phyloP scores from a whole-genome alignment of 805 yeast genomes.

The Candida mattraensis region DNA sequence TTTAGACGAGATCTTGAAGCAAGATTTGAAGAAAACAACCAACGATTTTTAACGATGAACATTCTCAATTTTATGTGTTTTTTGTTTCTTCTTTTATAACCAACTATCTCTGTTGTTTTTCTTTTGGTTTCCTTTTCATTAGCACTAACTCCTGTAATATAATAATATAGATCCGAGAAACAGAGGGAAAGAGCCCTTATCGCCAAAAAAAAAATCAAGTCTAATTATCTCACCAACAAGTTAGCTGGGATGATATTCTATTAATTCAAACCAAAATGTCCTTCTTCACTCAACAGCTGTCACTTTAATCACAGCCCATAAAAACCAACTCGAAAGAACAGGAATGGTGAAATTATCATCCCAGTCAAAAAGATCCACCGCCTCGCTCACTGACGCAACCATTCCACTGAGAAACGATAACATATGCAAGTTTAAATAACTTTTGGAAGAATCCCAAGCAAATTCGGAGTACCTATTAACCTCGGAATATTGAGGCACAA shows the following conservation, averaged over 20 bases:
- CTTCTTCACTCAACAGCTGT: constrained; percentile 5
- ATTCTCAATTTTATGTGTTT: no score
- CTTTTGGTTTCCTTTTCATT: no score
- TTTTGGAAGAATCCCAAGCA: constrained; percentile 63
- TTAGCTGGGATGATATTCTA: no score
- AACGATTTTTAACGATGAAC: constrained; percentile 34
- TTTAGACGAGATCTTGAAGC: constrained; percentile 61
- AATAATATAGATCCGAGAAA: constrained; percentile 7
- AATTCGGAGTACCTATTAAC: constrained; percentile 53
- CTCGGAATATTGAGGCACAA: constrained; percentile 61
- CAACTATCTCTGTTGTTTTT: constrained; percentile 3
- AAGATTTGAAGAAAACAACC: constrained; percentile 31
- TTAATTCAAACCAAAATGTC: no score
- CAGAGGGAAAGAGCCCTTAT: constrained; percentile 11
- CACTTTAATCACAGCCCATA: constrained; percentile 34
- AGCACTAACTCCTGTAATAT: constrained; percentile 9
- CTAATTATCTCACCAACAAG: no score
- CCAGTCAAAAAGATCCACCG: constrained; percentile 68
- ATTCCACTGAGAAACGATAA: constrained; percentile 69
- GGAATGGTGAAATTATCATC: constrained; percentile 97
- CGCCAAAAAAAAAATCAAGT: constrained; percentile 8
- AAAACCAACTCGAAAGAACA: constrained; percentile 69
- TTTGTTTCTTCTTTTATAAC: constrained; percentile 6
- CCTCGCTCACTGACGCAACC: constrained; percentile 85
- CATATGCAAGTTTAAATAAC: constrained; percentile 50